phyloP scores from a whole-genome alignment of 345 rosid genomes.

The Hypericum perforatum region DNA sequence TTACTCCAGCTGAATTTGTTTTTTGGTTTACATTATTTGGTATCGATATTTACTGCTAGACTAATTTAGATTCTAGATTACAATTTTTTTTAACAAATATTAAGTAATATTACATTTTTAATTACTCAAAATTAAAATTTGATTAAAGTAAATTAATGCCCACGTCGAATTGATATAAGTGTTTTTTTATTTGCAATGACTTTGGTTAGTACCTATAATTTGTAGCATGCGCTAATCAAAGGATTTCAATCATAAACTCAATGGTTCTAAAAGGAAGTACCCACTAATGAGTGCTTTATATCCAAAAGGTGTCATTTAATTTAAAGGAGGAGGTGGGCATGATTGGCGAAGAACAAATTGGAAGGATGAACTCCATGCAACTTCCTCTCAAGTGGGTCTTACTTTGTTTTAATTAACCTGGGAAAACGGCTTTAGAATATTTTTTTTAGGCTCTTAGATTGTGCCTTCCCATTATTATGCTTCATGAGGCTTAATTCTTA shows the following conservation, averaged over 20 bases:
- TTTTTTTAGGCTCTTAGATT: constrained; percentile 6
- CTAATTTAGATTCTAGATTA: too few species aligned
- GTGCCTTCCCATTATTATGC: constrained; percentile 38
- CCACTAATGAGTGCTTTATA: constrained; percentile 48
- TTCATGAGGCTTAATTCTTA: constrained; percentile 24
- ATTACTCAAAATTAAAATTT: too few species aligned
- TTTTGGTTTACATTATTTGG: too few species aligned
- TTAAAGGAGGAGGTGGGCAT: constrained; percentile 21
- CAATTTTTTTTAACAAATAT: too few species aligned
- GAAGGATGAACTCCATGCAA: constrained; percentile 57
- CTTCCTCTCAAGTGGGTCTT: constrained; percentile 38
- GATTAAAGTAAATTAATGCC: too few species aligned
- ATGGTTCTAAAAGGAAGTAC: constrained; percentile 49
- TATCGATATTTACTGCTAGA: too few species aligned
- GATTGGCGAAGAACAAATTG: constrained; percentile 42
- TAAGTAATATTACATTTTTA: too few species aligned
- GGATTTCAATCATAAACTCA: background rate
- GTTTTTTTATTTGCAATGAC: too few species aligned
- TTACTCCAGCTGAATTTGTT: too few species aligned
- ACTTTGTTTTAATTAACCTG: constrained; percentile 33
- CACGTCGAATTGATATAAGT: too few species aligned
- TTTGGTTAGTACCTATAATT: too few species aligned
- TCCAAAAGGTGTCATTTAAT: constrained; percentile 19
- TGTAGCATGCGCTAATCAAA: too few species aligned
- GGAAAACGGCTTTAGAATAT: constrained; percentile 22